Conservation (phyloP, 148 eudicot species). For the Suaeda aralocaspica region DNA sequence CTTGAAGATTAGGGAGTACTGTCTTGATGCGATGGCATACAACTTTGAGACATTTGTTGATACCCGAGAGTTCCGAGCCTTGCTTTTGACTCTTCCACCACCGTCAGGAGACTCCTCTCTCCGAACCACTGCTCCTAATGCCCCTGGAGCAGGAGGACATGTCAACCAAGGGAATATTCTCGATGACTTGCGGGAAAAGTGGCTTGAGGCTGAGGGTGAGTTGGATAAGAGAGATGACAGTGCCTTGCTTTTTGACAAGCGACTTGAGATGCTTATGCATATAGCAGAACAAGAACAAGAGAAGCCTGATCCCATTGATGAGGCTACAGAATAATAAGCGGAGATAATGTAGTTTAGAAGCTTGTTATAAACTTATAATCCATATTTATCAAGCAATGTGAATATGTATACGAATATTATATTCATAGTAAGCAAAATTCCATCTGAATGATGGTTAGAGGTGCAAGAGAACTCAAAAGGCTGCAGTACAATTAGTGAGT, state of each 20-base stretch:
- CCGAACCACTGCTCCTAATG: conserved; percentile 92
- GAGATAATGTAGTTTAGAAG: not conserved
- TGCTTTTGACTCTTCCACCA: conserved; percentile 89
- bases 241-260: conserved; percentile 78
- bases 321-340: not conserved
- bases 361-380: not conserved
- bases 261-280: conserved; percentile 77
- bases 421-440: not conserved
- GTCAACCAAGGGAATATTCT: conserved; percentile 61
- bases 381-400: not conserved
- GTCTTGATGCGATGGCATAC: conserved; percentile 79
- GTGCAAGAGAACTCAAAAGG: not conserved
- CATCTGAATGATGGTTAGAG: not conserved
- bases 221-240: conserved; percentile 90
- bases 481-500: conserved; percentile 3
- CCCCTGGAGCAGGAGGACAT: conserved; percentile 77
- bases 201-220: conserved; percentile 95
- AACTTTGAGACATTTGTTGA: conserved; percentile 90
- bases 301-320: conserved; percentile 14
- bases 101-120: conserved; percentile 95
- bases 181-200: conserved; percentile 90
- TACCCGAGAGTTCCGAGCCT: conserved; percentile 69
- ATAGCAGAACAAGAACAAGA: conserved; percentile 62
- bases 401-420: conserved; percentile 2
- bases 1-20: conserved; percentile 76